phyloP scores from a whole-genome alignment of 1,284 basidiomycete species.

The Mycena citricolor region DNA sequence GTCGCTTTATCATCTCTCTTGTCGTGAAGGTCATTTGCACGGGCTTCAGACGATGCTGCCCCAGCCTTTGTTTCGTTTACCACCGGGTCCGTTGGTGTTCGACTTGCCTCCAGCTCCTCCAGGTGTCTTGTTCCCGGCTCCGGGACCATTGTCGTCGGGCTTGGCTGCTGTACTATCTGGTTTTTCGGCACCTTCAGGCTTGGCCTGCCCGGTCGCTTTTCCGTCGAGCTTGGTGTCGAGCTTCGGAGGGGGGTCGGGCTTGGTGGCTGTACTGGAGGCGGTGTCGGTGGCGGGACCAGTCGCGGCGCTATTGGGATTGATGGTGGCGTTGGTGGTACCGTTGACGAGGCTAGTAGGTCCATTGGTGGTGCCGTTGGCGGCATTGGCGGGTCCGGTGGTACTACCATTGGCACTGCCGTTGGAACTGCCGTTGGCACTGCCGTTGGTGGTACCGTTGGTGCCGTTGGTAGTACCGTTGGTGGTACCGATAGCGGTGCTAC shows the following conservation, averaged over 20 bases:
- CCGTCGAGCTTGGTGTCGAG: background rate
- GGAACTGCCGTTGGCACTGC: background rate
- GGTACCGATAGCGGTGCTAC: background rate
- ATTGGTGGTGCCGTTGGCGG: slow-evolving; percentile 5
- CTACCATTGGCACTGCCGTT: no score
- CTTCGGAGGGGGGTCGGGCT: background rate
- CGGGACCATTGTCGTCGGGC: slow-evolving; percentile 20
- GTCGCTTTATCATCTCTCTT: no score
- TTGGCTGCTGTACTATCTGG: no score
- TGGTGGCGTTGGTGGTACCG: slow-evolving; percentile 2
- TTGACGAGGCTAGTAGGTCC: background rate
- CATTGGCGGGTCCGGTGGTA: no score
- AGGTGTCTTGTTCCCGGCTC: slow-evolving; percentile 21
- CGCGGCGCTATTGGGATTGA: background rate
- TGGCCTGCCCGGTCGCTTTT: background rate
- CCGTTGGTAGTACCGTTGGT: background rate
- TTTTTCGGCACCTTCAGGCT: background rate
- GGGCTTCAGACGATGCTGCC: no score
- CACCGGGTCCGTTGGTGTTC: slow-evolving; percentile 12
- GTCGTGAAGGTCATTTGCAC: no score
- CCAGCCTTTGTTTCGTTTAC: slow-evolving; percentile 7
- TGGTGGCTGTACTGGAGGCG: background rate
- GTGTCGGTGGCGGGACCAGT: slow-evolving; percentile 1
- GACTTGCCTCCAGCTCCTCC: slow-evolving; percentile 15
- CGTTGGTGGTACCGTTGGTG: slow-evolving; percentile 1